Evolutionary conservation across 139 green algal genomes (phyloP).

Genomic region (Picochlorum costavermella): DNA sequence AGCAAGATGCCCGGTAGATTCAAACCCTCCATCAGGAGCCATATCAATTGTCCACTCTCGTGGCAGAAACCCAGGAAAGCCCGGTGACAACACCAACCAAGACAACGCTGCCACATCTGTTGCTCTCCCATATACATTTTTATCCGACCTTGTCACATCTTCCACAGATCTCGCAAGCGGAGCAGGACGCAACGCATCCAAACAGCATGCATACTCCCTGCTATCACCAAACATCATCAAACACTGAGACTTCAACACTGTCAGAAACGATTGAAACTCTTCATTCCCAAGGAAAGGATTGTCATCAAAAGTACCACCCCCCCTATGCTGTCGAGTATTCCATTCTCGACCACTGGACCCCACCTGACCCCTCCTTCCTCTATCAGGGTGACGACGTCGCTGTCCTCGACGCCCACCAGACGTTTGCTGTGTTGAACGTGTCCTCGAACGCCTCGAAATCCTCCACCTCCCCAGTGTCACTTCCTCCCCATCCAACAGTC

Average conservation of each 20-base stretch:
- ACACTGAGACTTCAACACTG: neutral
- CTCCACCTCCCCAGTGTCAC: neutral
- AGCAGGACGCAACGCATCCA: neutral
- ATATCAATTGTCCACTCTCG: neutral
- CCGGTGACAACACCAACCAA: neutral
- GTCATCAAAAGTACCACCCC: too few relatives aligned
- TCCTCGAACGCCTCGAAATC: too few relatives aligned
- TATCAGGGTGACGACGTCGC: too few relatives aligned
- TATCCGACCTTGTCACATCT: too few relatives aligned
- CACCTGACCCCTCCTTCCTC: too few relatives aligned
- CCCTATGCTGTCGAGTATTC: too few relatives aligned
- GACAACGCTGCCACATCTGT: neutral
- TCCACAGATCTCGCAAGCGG: neutral
- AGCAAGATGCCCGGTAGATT: neutral
- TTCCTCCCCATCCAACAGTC: neutral
- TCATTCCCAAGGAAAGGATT: neutral
- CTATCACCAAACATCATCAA: neutral
- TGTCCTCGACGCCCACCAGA: too few relatives aligned
- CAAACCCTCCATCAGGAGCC: neutral
- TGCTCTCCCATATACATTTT: too few relatives aligned
- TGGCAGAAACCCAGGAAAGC: neutral
- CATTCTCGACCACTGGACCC: too few relatives aligned
- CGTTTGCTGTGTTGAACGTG: too few relatives aligned
- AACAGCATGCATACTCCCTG: neutral
- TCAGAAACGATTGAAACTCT: constrained; percentile 1